Evolutionary conservation across 768 basidiomycete genomes (phyloP).

Genomic region (Mycena rosella): DNA sequence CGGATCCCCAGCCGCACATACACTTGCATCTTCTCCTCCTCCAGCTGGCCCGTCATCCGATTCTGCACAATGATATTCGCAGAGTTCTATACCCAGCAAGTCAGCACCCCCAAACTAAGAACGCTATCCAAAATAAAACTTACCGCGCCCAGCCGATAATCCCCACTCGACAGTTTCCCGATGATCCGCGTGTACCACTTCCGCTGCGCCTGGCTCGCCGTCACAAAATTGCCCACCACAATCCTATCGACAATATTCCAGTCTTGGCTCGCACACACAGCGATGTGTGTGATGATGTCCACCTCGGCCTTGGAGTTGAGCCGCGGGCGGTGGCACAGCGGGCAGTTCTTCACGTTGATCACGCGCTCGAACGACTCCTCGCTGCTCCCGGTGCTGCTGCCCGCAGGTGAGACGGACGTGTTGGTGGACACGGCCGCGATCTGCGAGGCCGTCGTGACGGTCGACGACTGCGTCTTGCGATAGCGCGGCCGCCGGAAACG

Average conservation of each 20-base stretch:
- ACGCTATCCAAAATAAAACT: slow-evolving; percentile 46
- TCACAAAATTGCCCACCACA: slow-evolving; percentile 95
- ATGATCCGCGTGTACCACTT: slow-evolving; percentile 97
- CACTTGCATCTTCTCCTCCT: slow-evolving; percentile 98
- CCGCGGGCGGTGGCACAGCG: slow-evolving; percentile 91
- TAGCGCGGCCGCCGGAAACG: slow-evolving; percentile 41
- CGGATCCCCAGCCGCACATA: slow-evolving; percentile 95
- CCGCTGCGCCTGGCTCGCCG: slow-evolving; percentile 93
- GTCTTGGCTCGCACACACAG: slow-evolving; percentile 93
- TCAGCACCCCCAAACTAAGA: slow-evolving; percentile 12
- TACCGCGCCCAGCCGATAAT: slow-evolving; percentile 92
- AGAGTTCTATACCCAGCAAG: slow-evolving; percentile 72
- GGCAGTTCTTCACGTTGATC: slow-evolving; percentile 96
- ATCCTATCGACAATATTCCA: slow-evolving; percentile 92
- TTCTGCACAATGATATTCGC: slow-evolving; percentile 99
- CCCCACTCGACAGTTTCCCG: slow-evolving; percentile 86
- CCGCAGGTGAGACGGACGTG: slow-evolving; percentile 28
- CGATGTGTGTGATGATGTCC: slow-evolving; percentile 97
- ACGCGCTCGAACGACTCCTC: slow-evolving; percentile 78
- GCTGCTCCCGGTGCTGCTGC: slow-evolving; percentile 24
- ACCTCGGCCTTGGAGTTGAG: slow-evolving; percentile 89
- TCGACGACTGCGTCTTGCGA: slow-evolving; percentile 34
- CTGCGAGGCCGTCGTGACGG: slow-evolving; percentile 35
- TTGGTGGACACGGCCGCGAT: slow-evolving; percentile 33
- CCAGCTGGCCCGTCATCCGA: slow-evolving; percentile 88